Evolutionary conservation across 192 early-diverging fungal species (phyloP), one percentile per base, ranked within the genome.

Genomic region (Gryganskiella cystojenkinii): DNA sequence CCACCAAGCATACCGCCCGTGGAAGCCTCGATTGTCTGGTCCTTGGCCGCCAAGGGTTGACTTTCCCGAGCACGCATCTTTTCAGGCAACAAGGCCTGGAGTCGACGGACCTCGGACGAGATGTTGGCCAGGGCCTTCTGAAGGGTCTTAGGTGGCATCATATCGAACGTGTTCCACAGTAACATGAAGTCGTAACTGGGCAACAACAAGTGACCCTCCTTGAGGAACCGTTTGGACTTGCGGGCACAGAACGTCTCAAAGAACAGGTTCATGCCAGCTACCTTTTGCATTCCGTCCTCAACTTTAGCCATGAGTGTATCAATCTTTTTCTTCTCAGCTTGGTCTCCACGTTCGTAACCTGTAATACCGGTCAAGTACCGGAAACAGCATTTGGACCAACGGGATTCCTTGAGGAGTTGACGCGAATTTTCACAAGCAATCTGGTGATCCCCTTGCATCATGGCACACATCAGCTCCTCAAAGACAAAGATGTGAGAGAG

Each of bases 321-420:
- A 24, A 93, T 89, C 14, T 86, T 82, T 9, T 83, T 62, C 49
- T 71, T 66, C 17, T 84, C 67, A 19, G 56, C n/a, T 43, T 80
- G 62, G 9, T 75, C 56, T 4, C 80, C 79, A 3, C 75, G 81
- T 28, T 84, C 81, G 40, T 81, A 79, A 35, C 85, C 84, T 24
- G 85, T 90, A 19, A 89, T 73, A 0, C 89, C 93, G 5, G 88
- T 86, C 27, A 90, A 64, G 63, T 96, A 97, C 0, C 84, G 86
- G 84, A 93, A 97, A 3, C 90, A 89, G 22, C 92, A 89, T 66
- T 90, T 91, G 57, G 92, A 90, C 95, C 95, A 97, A 55, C 91
- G 89, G 69, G 90, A 94, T 60, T 97, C 94, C 54, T 84, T 87
- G 52, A 83, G 82, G 44, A 97, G 72, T 3, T 83, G 87, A 11